Base-by-base conservation (phyloP, 768 basidiomycete genomes). In the Mycena rebaudengoi region DNA sequence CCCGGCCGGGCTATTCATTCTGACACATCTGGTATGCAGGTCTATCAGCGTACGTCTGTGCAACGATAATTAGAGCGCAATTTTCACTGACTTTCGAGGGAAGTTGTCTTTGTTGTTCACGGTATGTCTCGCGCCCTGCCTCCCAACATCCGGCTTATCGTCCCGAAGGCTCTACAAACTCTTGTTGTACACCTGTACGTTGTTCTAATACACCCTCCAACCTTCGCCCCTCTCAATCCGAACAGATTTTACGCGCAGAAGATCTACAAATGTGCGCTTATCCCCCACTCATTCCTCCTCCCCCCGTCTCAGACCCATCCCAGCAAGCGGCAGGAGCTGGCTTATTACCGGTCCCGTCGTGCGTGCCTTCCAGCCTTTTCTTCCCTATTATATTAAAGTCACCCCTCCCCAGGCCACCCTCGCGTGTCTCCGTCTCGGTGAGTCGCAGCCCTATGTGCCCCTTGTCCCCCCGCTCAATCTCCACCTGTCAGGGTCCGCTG, bases 291-390 rank as follows among this genome's bases (percentile, higher is more conserved):
- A n/a, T n/a, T n/a, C n/a, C n/a, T n/a, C n/a, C n/a, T n/a, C n/a
- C n/a, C n/a, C n/a, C n/a, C n/a, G n/a, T n/a, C n/a, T n/a, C n/a
- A n/a, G n/a, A n/a, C n/a, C n/a, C n/a, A n/a, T n/a, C n/a, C n/a
- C 16, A 74, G 73, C 72, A 13, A 74, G 73, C 54, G 62, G 67
- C n/a, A 65, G 64, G 40, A 73, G 71, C 56, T 74, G 72, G 73
- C 69, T 44, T 23, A 71, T 74, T 8, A 73, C 72, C 1, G 67
- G 16, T 8, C 73, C 71, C 10, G 69, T 74, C 39, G 73, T 73
- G 23, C 33, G 71, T 71, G 23, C 11, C 10, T 28, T 26, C 40
- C 23, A 12, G n/a, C 30, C 11, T 23, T 52, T 37, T 26, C 25
- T 20, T 53, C 18, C 4, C 1, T 28, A 6, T 41, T 32, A 4